These are phyloP conservation scores for Pythium utonaiense DNA, from an alignment of 352 stramenopile genomes.

Conservation along the genomic window DNA sequence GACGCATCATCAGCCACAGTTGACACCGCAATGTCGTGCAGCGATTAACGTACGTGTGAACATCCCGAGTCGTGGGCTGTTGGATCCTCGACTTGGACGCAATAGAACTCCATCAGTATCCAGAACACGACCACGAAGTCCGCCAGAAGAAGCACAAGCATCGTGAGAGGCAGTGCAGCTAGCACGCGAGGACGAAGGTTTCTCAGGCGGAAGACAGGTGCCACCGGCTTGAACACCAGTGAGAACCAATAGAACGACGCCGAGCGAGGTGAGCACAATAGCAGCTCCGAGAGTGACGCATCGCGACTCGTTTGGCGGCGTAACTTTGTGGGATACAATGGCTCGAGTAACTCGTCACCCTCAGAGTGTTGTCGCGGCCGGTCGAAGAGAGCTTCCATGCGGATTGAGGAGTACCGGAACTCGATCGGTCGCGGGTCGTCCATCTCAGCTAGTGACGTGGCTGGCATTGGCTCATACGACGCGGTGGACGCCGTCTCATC, in stretches of 20 bases:
- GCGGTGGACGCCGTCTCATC: constrained; percentile 4
- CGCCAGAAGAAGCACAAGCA: constrained; percentile 63
- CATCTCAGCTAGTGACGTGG: not conserved
- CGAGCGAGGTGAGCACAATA: constrained; percentile 22
- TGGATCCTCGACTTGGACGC: constrained; percentile 80
- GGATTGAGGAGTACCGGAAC: constrained; percentile 72
- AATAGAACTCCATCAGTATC: constrained; percentile 84
- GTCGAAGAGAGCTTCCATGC: constrained; percentile 74
- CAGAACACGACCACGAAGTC: constrained; percentile 68
- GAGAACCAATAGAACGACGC: constrained; percentile 15
- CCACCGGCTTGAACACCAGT: constrained; percentile 42
- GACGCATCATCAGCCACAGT: not conserved
- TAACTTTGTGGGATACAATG: constrained; percentile 13
- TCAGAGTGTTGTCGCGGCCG: constrained; percentile 6
- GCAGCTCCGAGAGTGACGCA: constrained; percentile 8
- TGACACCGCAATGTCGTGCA: not conserved
- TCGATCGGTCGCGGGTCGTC: constrained; percentile 51
- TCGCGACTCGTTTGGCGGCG: constrained; percentile 11
- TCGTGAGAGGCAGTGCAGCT: constrained; percentile 40
- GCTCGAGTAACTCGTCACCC: constrained; percentile 7
- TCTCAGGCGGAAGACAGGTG: constrained; percentile 57
- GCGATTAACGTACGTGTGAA: constrained; percentile 47
- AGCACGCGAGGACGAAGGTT: constrained; percentile 32
- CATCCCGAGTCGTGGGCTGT: constrained; percentile 67
- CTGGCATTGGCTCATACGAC: not conserved